Percentiles rank a stretch among this genome's conserved stretches.
Conservation (phyloP, 2,329 filamentous ascomycete species). For the Fusarium sp. region DNA sequence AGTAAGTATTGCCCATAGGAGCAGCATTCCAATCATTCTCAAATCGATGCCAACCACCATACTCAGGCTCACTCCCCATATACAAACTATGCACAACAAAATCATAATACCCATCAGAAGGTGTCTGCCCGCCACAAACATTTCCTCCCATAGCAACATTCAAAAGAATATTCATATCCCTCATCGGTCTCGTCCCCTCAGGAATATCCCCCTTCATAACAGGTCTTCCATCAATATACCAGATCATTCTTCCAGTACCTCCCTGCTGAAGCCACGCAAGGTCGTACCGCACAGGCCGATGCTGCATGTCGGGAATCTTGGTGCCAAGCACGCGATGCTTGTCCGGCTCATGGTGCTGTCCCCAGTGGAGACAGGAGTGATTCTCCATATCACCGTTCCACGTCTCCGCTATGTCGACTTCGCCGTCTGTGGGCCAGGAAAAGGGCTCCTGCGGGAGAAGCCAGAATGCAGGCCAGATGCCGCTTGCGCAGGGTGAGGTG, state of each 20-base stretch:
- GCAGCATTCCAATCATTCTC: conserved; percentile 60
- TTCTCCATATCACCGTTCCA: conserved; percentile 69
- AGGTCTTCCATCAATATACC: conserved; percentile 68
- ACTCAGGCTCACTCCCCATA: conserved; percentile 62
- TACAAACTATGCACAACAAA: conserved; percentile 64
- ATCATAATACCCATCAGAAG: conserved; percentile 65
- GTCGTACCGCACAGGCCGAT: conserved; percentile 62
- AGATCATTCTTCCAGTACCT: conserved; percentile 58
- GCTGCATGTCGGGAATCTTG: conserved; percentile 60
- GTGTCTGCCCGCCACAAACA: conserved; percentile 64
- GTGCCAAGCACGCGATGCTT: conserved; percentile 68
- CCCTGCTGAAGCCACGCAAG: conserved; percentile 65
- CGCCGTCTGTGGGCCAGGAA: conserved; percentile 68
- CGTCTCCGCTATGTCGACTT: conserved; percentile 70
- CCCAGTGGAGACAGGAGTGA: conserved; percentile 70
- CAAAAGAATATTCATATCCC: conserved; percentile 66
- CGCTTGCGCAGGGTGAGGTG: conserved; percentile 63
- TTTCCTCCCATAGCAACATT: conserved; percentile 73
- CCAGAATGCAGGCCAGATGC: conserved; percentile 73
- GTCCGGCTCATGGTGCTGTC: conserved; percentile 63
- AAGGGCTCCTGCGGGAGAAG: conserved; percentile 68
- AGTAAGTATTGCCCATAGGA: conserved; percentile 51
- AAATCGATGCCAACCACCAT: conserved; percentile 66
- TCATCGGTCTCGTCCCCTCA: conserved; percentile 62
- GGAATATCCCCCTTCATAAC: conserved; percentile 69